Percentiles rank a stretch among this genome's conserved stretches.
Conservation (phyloP, 768 basidiomycete genomes). For the Suillus subalutaceus region DNA sequence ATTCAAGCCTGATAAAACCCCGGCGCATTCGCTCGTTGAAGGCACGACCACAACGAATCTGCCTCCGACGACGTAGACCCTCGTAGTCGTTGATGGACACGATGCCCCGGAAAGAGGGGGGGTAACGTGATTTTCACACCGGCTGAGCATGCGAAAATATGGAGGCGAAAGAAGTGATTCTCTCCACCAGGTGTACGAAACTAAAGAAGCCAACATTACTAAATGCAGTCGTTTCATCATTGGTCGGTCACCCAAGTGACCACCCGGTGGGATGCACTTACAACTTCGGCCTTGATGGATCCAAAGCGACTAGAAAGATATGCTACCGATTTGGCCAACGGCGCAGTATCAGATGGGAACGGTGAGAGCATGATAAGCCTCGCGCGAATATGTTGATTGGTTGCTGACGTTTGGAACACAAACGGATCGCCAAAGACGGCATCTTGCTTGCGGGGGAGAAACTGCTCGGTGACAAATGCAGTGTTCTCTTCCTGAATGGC, state of each 20-base stretch:
- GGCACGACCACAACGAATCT: constrained; percentile 22
- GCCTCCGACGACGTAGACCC: constrained; percentile 13
- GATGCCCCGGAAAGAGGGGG: constrained; percentile 29
- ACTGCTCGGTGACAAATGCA: constrained; percentile 27
- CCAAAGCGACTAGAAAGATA: constrained; percentile 33
- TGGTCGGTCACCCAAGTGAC: background rate
- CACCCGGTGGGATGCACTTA: constrained; percentile 20
- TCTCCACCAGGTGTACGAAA: constrained; percentile 29
- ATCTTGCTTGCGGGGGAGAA: constrained; percentile 32
- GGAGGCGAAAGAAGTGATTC: constrained; percentile 33
- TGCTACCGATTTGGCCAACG: constrained; percentile 36
- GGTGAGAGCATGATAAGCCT: constrained; percentile 31
- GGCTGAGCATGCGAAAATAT: constrained; percentile 30
- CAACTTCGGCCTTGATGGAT: constrained; percentile 27
- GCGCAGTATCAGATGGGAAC: constrained; percentile 27
- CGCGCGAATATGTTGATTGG: constrained; percentile 28
- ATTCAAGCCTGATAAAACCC: constrained; percentile 25
- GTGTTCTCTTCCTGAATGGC: constrained; percentile 22
- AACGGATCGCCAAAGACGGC: constrained; percentile 35
- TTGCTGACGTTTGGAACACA: constrained; percentile 27
- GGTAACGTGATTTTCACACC: constrained; percentile 33
- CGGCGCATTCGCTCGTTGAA: constrained; percentile 28
- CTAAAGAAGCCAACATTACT: constrained; percentile 18
- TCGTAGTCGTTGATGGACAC: constrained; percentile 26
- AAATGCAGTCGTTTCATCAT: constrained; percentile 11